Conservation (phyloP, 306 rosid species). For the Abrus pulchellus region DNA sequence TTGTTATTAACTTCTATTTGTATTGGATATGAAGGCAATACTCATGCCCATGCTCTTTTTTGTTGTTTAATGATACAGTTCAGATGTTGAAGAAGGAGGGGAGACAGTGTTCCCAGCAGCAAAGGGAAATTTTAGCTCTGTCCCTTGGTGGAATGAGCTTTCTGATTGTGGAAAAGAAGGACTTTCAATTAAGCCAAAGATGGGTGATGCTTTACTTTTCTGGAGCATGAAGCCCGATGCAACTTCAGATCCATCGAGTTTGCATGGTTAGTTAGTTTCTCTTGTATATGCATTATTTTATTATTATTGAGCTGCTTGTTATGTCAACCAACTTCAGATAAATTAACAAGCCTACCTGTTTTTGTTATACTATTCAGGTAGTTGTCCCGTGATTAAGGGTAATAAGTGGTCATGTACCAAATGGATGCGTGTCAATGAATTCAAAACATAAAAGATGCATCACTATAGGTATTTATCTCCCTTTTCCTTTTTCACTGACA, state of each 20-base stretch:
- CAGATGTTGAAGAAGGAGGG: conserved; percentile 99
- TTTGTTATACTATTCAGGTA: conserved; percentile 65
- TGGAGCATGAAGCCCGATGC: conserved; percentile 99
- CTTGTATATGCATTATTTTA: background rate
- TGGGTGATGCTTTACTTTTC: conserved; percentile 96
- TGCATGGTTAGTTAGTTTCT: conserved; percentile 82
- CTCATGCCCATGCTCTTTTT: conserved; percentile 34
- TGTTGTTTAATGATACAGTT: conserved; percentile 61
- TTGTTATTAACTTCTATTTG: conserved; percentile 26
- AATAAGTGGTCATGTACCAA: conserved; percentile 95
- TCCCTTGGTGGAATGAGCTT: conserved; percentile 97
- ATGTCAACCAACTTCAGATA: conserved; percentile 16
- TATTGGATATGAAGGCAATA: conserved; percentile 20
- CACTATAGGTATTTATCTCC: conserved; percentile 48
- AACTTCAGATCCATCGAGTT: conserved; percentile 78
- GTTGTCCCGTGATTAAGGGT: conserved; percentile 93
- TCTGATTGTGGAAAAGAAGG: conserved; percentile 90
- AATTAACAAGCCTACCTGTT: conserved; percentile 10
- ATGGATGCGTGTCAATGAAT: conserved; percentile 81
- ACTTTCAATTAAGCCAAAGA: conserved; percentile 91
- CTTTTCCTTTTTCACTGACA: background rate
- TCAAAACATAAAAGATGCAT: conserved; percentile 50
- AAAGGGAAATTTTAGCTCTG: conserved; percentile 83
- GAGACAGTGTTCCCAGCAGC: conserved; percentile 99
- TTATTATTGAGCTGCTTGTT: background rate